phyloP scores from a whole-genome alignment of 352 stramenopile genomes.

The Phytophthora chlamydospora region DNA sequence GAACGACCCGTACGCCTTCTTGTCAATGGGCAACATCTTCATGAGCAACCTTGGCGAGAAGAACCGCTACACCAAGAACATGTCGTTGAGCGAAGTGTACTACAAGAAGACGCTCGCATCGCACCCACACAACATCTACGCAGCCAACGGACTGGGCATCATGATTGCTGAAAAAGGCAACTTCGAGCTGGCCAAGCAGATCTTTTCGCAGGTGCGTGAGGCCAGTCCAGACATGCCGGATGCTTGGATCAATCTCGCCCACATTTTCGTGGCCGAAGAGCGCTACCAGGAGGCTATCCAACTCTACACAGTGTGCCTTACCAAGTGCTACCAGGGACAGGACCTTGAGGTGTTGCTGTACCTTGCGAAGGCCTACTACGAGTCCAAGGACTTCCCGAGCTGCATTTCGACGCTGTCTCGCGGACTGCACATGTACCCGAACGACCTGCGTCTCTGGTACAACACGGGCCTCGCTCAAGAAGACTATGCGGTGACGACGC shows the following conservation, averaged over 20 bases:
- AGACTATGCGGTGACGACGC: slow-evolving; percentile 85
- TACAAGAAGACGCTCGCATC: slow-evolving; percentile 96
- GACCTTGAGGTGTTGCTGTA: slow-evolving; percentile 85
- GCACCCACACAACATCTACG: slow-evolving; percentile 95
- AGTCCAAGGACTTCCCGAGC: slow-evolving; percentile 89
- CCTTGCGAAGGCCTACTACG: slow-evolving; percentile 89
- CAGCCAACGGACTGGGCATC: slow-evolving; percentile 97
- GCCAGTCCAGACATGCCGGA: slow-evolving; percentile 96
- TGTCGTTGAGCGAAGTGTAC: slow-evolving; percentile 94
- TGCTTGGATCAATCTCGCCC: slow-evolving; percentile 96
- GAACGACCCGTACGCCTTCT: slow-evolving; percentile 96
- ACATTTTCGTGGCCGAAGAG: slow-evolving; percentile 97
- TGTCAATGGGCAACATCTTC: slow-evolving; percentile 98
- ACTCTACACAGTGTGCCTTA: slow-evolving; percentile 94
- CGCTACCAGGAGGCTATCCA: slow-evolving; percentile 96
- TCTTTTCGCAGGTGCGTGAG: slow-evolving; percentile 97
- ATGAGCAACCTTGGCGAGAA: slow-evolving; percentile 97
- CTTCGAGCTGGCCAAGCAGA: slow-evolving; percentile 95
- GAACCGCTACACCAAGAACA: slow-evolving; percentile 96
- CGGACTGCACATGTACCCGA: slow-evolving; percentile 78
- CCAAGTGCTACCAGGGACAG: slow-evolving; percentile 90
- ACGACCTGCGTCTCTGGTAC: slow-evolving; percentile 86
- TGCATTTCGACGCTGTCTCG: slow-evolving; percentile 86
- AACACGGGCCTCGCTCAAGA: slow-evolving; percentile 87
- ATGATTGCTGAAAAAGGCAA: slow-evolving; percentile 98